phyloP scores from a whole-genome alignment of 2,329 filamentous ascomycete genomes.

The Diaporthe batatas region DNA sequence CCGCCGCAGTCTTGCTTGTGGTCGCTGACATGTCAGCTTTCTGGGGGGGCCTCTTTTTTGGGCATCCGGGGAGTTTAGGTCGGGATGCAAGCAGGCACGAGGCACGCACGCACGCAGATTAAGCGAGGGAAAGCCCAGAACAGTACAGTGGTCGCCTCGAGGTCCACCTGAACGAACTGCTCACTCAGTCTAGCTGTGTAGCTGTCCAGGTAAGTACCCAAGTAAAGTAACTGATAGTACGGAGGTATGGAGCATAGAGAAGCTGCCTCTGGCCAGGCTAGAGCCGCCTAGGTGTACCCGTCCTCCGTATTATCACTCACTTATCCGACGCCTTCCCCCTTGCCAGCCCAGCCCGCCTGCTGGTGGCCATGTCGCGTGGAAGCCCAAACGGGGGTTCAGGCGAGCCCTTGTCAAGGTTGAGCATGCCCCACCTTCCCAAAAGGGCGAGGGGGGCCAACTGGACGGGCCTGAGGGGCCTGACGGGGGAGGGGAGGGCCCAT shows the following conservation, averaged over 20 bases:
- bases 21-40: slow-evolving; percentile 34
- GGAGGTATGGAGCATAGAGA: too few relatives aligned
- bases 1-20: slow-evolving; percentile 24
- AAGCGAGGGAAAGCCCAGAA: slow-evolving; percentile 25
- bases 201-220: too few relatives aligned
- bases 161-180: neutral
- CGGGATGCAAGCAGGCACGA: slow-evolving; percentile 5
- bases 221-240: neutral
- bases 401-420: neutral
- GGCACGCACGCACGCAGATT: slow-evolving; percentile 13
- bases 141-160: slow-evolving; percentile 6
- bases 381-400: slow-evolving; percentile 27
- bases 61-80: slow-evolving; percentile 6
- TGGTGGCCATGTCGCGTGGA: neutral
- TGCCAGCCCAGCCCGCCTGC: slow-evolving; percentile 11
- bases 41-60: slow-evolving; percentile 12
- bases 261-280: neutral
- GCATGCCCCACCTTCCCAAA: slow-evolving; percentile 33
- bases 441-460: slow-evolving; percentile 9
- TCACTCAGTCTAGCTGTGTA: too few relatives aligned
- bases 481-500: slow-evolving; percentile 5
- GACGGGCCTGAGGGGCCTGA: too few relatives aligned
- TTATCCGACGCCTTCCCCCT: neutral
- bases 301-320: neutral
- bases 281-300: neutral